Conservation (phyloP, 345 rosid genomes). For the Dipteronia dyeriana region DNA sequence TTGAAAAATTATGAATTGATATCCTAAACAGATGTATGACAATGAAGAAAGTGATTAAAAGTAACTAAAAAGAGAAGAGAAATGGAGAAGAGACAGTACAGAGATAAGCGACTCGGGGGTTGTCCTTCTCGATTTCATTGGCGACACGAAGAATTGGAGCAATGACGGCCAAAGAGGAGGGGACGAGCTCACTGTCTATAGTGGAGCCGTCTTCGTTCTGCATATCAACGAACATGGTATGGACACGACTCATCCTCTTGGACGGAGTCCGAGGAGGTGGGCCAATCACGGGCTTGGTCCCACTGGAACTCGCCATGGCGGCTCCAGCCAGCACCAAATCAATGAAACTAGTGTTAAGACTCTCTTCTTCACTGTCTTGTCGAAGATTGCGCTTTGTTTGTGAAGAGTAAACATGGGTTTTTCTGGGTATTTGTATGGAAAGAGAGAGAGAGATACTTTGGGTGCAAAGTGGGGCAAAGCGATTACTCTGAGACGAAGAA, state of each 20-base stretch:
- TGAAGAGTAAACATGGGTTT: conserved; percentile 12
- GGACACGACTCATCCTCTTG: conserved; percentile 49
- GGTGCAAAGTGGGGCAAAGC: conserved; percentile 57
- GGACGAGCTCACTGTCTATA: conserved; percentile 88
- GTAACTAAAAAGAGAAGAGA: not conserved
- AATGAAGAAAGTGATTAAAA: not conserved
- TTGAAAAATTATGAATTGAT: too few species aligned
- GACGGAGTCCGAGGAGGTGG: conserved; percentile 43
- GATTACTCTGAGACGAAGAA: conserved; percentile 59
- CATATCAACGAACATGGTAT: conserved; percentile 48
- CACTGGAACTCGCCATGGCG: conserved; percentile 80
- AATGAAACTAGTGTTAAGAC: not conserved
- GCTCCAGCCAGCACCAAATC: not conserved
- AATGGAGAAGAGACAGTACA: conserved; percentile 54
- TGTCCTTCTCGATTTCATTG: conserved; percentile 71
- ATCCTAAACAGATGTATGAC: not conserved
- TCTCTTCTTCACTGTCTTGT: not conserved
- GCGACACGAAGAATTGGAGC: conserved; percentile 92
- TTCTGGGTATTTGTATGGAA: conserved; percentile 13
- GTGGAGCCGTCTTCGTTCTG: conserved; percentile 46
- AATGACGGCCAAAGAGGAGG: conserved; percentile 69
- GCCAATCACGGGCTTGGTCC: conserved; percentile 47
- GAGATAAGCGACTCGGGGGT: conserved; percentile 83
- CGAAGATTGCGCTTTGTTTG: not conserved
- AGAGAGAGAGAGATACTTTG: conserved; percentile 53